Evolutionary conservation across 192 early-diverging fungal genomes (phyloP), one percentile per base, ranked within the genome.

Genomic region (Chytriomyces sp.): DNA sequence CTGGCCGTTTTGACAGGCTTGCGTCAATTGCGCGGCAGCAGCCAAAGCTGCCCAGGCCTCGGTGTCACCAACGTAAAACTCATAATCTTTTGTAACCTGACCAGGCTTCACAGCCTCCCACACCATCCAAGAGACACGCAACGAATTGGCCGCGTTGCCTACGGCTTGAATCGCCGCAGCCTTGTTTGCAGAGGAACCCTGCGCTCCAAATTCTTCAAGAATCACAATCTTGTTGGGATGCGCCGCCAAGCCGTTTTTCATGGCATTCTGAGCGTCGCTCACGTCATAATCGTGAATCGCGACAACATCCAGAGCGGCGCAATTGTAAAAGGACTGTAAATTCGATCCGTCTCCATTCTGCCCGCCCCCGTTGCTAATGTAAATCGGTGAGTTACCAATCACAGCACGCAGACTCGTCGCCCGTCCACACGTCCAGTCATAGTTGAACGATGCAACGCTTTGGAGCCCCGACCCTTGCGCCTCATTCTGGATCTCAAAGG

Each of bases 401-500:
- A 17, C 17, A 5, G 52, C 30, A 7, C 52, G 37, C 32, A 74
- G 17, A 3, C 3, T 32, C 28, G 59, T 72, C 17, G 72, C 72
- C 4, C 72, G 67, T 4, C 31, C 52, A 63, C 72, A 74, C 59
- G 39, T 41, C 72, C 72, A 74, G 31, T 70, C 61, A 1, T 34
- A 12, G 54, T 74, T 63, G 14, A 74, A 52, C 44, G 38, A 63
- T 37, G 25, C 41, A 5, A 52, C 65, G 7, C 65, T 52, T 7
- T 39, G 25, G 25, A 25, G 52, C n/a, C 56, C 56, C 22, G 57
- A 28, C 25, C 59, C 72, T 54, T 74, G 72, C 26, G n/a, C 72
- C 39, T 74, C 72, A 52, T 74, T 74, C 36, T 74, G 40, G 25
- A 74, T 69, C 34, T 63, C 72, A 53, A 74, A 69, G 8, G 59